phyloP scores from a whole-genome alignment of 2,329 filamentous ascomycete species.

The Peltaster fructicola region DNA sequence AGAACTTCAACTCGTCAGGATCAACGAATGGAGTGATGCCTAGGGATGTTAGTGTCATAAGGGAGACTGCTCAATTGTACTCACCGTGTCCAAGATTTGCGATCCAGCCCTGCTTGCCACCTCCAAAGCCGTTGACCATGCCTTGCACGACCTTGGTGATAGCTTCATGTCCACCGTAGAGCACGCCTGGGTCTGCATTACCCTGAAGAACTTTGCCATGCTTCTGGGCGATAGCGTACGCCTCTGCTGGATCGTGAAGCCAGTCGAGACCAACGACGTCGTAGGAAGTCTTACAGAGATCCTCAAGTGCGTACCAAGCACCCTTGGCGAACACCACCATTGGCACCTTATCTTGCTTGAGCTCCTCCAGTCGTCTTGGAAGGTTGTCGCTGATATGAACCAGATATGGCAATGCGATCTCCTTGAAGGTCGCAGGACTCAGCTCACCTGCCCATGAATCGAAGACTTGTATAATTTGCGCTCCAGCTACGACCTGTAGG shows the following conservation, averaged over 20 bases:
- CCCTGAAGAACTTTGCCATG: conserved; percentile 73
- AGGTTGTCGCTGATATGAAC: conserved; percentile 67
- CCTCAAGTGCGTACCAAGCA: conserved; percentile 84
- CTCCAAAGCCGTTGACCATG: conserved; percentile 74
- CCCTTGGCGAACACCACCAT: conserved; percentile 99
- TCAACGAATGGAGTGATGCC: conserved; percentile 90
- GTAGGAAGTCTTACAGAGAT: conserved; percentile 75
- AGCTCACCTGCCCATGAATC: conserved; percentile 97
- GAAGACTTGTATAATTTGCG: conserved; percentile 91
- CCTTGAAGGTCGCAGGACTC: conserved; percentile 63
- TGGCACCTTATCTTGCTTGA: conserved; percentile 64
- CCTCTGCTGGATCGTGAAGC: conserved; percentile 75
- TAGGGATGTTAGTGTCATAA: conserved; percentile 21
- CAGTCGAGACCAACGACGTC: conserved; percentile 90
- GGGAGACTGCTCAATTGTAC: conserved; percentile 15
- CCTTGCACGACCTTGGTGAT: conserved; percentile 70
- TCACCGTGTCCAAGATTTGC: conserved; percentile 87
- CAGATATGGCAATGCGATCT: conserved; percentile 75
- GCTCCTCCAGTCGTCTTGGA: conserved; percentile 52
- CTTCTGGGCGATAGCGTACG: conserved; percentile 53
- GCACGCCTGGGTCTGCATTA: conserved; percentile 82
- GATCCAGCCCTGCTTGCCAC: conserved; percentile 85
- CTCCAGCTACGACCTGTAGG: conserved; percentile 78
- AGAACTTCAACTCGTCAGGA: conserved; percentile 83
- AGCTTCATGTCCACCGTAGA: conserved; percentile 67